Evolutionary conservation across 352 stramenopile genomes (phyloP).

Genomic region (Globisporangium barbulae): DNA sequence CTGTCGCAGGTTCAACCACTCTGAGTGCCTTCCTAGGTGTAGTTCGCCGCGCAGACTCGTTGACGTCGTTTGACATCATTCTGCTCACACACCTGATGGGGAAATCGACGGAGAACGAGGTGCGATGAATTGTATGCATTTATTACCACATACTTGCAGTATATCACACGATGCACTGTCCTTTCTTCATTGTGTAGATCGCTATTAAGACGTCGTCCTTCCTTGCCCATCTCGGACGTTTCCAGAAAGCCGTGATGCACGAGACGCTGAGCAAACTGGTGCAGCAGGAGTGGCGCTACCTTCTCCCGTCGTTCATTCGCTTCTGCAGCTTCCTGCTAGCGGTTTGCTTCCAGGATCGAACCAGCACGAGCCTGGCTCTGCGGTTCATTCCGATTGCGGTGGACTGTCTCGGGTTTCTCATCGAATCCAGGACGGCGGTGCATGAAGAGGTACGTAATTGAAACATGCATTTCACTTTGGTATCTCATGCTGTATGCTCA

Average conservation of each 20-base stretch:
- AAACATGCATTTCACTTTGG: not conserved
- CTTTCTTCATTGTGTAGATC: conserved; percentile 18
- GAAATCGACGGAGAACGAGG: conserved; percentile 61
- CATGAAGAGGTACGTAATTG: conserved; percentile 52
- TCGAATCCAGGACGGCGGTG: conserved; percentile 34
- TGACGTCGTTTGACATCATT: conserved; percentile 62
- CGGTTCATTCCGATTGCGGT: conserved; percentile 41
- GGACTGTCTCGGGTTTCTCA: conserved; percentile 31
- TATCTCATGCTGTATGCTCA: not conserved
- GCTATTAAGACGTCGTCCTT: conserved; percentile 40
- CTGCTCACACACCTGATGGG: conserved; percentile 61
- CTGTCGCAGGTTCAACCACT: conserved; percentile 42
- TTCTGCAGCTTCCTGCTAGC: conserved; percentile 58
- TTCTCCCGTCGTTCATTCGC: conserved; percentile 44
- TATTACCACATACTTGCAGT: no score
- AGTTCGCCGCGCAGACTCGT: conserved; percentile 38
- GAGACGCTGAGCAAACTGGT: conserved; percentile 29
- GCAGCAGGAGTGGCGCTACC: conserved; percentile 35
- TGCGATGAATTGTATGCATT: conserved; percentile 10
- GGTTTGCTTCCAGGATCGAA: conserved; percentile 38
- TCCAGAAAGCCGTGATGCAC: conserved; percentile 33
- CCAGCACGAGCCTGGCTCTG: conserved; percentile 26
- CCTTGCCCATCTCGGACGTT: conserved; percentile 33
- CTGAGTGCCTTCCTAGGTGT: conserved; percentile 44
- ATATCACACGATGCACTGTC: no score